Evolutionary conservation across 306 rosid genomes (phyloP).

Genomic region (Prinsepia uniflora): DNA sequence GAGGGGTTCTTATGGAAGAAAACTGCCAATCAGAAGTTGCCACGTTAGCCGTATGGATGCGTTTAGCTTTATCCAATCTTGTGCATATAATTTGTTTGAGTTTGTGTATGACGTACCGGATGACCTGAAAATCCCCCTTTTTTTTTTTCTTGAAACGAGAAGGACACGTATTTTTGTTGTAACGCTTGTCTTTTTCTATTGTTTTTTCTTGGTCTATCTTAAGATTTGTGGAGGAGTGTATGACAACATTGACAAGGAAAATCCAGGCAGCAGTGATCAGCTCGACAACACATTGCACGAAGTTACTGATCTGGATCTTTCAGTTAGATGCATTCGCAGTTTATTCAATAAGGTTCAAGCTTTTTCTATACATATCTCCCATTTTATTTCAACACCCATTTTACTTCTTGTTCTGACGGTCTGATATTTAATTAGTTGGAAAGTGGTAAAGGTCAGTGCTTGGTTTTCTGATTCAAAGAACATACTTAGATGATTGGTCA

Average conservation of each 20-base stretch:
- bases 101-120: too few species aligned
- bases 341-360: slow-evolving; percentile 54
- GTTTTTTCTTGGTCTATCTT: too few species aligned
- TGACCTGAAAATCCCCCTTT: too few species aligned
- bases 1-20: neutral
- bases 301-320: slow-evolving; percentile 66
- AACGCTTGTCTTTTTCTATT: too few species aligned
- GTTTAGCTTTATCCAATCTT: too few species aligned
- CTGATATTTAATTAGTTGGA: too few species aligned
- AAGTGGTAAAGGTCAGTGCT: neutral
- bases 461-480: neutral
- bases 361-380: neutral
- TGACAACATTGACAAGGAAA: slow-evolving; percentile 76
- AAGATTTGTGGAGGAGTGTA: slow-evolving; percentile 78
- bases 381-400: neutral
- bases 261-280: slow-evolving; percentile 45
- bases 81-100: too few species aligned
- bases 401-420: neutral
- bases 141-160: too few species aligned
- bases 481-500: slow-evolving; percentile 8
- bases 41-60: neutral
- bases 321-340: slow-evolving; percentile 64
- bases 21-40: neutral
- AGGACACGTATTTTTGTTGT: too few species aligned
- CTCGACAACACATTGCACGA: slow-evolving; percentile 40